phyloP scores from a whole-genome alignment of 225 moss, liverwort and hornwort genomes.

The Marchantia paleacea region DNA sequence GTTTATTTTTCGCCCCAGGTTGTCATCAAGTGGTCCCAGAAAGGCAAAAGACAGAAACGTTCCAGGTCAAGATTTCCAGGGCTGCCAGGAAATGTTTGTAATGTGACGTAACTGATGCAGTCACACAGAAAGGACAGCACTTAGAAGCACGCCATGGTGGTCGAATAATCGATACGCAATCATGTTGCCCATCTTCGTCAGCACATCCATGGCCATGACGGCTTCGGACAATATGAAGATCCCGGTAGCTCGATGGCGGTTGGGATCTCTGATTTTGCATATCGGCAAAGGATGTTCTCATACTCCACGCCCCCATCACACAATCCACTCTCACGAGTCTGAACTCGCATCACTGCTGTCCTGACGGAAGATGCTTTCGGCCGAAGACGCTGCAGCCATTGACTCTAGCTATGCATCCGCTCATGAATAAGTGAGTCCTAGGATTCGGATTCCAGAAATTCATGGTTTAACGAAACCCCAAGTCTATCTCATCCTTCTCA shows the following conservation, averaged over 20 bases:
- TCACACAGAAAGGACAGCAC: constrained; percentile 6
- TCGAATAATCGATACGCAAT: background rate
- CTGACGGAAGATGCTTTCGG: background rate
- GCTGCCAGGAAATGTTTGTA: background rate
- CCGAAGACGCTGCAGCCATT: background rate
- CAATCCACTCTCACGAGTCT: background rate
- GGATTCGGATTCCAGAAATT: background rate
- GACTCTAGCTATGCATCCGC: too few relatives aligned
- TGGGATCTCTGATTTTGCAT: background rate
- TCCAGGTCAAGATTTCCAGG: background rate
- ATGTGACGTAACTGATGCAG: constrained; percentile 7
- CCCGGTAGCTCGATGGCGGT: background rate
- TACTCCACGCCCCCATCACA: background rate
- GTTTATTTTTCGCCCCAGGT: background rate
- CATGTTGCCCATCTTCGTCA: background rate
- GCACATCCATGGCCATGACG: background rate
- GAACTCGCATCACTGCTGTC: background rate
- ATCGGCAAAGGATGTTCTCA: background rate
- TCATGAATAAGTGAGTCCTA: background rate
- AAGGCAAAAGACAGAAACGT: background rate
- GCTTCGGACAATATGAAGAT: background rate
- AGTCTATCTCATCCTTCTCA: background rate
- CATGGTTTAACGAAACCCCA: background rate
- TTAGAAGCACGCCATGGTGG: background rate
- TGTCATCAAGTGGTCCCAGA: background rate